Evolutionary conservation across 192 early-diverging fungal species (phyloP), one percentile per base, ranked within the genome.

Genomic region (Chytriomyces sp.): DNA sequence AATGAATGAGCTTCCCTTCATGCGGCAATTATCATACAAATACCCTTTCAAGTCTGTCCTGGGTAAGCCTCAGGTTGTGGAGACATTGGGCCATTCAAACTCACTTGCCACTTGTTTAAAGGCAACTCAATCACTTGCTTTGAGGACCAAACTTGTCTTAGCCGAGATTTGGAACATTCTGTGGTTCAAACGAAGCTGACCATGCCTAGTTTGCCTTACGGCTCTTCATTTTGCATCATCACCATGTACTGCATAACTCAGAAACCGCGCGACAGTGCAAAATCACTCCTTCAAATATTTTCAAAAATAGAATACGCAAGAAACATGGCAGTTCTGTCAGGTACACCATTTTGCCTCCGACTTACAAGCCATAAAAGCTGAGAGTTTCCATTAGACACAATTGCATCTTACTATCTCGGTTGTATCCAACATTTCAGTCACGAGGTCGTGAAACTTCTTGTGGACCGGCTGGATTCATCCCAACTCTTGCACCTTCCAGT

Each of bases 261-360:
- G 19, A 44, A 8, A 44, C 7, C n/a, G 10, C 7, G n/a, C 41
- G 12, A n/a, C 41, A 37, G 32, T 17, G 8, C 36, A 17, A 36
- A 10, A 28, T 64, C 17, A 12, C 63, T 44, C 5, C 19, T 64
- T 44, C 36, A 64, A 64, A 44, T 64, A 7, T 64, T 64, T 64
- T 37, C 32, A 19, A 5, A 30, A 44, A 31, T 64, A 28, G 63
- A 64, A 12, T 64, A 44, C 26, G 14, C 38, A n/a, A n/a, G n/a
- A 12, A 44, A 64, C 25, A 12, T 41, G 19, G 14, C 8, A 19
- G 12, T 64, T 8, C 30, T 64, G 8, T 5, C 28, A 64, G 63
- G 63, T 64, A 38, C 5, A 12, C n/a, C 41, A n/a, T n/a, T 44
- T 12, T n/a, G 10, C 7, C 41, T 44, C 41, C 8, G 19, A 44